Conservation (phyloP, 2,329 filamentous ascomycete species). For the Pseudocercospora vitis region DNA sequence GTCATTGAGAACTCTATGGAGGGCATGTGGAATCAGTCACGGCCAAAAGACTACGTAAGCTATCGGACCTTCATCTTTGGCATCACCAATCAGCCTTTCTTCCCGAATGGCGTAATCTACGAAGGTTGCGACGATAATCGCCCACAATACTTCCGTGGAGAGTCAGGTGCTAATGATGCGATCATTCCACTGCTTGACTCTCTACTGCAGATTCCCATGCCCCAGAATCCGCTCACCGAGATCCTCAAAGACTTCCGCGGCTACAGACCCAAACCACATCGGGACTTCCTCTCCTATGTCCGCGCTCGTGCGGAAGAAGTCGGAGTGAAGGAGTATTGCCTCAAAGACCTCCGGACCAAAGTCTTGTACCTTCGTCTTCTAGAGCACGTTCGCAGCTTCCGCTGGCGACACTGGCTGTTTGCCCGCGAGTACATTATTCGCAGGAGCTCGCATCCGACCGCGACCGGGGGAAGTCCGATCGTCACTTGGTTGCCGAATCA, state of each 20-base stretch:
- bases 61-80: slow-evolving; percentile 98
- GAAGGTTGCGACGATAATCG: slow-evolving; percentile 68
- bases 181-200: slow-evolving; percentile 89
- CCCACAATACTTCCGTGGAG: slow-evolving; percentile 81
- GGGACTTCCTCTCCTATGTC: slow-evolving; percentile 77
- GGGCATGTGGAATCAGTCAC: slow-evolving; percentile 85
- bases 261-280: slow-evolving; percentile 86
- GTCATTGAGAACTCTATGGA: slow-evolving; percentile 39
- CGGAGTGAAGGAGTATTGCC: slow-evolving; percentile 59
- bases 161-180: slow-evolving; percentile 90
- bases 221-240: slow-evolving; percentile 79
- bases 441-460: slow-evolving; percentile 71
- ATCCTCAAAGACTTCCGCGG: slow-evolving; percentile 86
- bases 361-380: slow-evolving; percentile 54
- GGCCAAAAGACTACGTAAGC: slow-evolving; percentile 77
- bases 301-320: slow-evolving; percentile 52
- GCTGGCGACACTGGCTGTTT: slow-evolving; percentile 85
- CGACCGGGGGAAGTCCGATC: slow-evolving; percentile 78
- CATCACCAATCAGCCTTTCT: slow-evolving; percentile 91
- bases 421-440: slow-evolving; percentile 82
- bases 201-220: slow-evolving; percentile 82
- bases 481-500: slow-evolving; percentile 85
- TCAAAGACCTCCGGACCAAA: slow-evolving; percentile 36
- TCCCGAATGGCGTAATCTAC: slow-evolving; percentile 86
- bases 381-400: slow-evolving; percentile 76